Base-by-base conservation (phyloP, 2,329 filamentous ascomycete genomes). In the Hypoxylon sp. region DNA sequence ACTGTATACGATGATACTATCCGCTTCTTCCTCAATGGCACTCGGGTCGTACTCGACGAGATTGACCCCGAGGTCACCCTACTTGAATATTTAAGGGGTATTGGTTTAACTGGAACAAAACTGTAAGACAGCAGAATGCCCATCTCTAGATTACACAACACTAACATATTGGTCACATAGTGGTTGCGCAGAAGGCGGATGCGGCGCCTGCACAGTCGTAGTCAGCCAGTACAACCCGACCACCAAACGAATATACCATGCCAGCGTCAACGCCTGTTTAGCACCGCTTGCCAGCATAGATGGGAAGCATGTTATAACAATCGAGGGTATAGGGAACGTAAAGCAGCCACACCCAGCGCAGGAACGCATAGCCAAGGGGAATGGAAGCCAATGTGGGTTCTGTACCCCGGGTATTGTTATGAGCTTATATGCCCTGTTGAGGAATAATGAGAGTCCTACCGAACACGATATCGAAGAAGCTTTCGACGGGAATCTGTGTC, bases 341-440 rank as follows among this genome's bases (percentile, higher is more conserved):
- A 91, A 96, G 79, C 89, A 86, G 45, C 96, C 96, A 4, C 96
- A 99, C 82, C 93, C 95, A 1, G 85, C 91, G 2, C 96, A 98
- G 78, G 94, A 98, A 82, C 88, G 96, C 51, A 92, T 99, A 74
- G 95, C 96, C 17, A 92, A 92, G 80, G 89, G 91, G 32, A 96
- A 97, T 81, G 96, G 96, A 52, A 97, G 93, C 73, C 95, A 99
- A 79, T 99, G 87, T 65, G 87, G 94, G 0, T 99, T 99, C 81
- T 99, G 96, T 77, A 98, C 96, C 0, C 96, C 96, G 3, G 96
- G 96, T 1, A 98, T 99, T 75, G 94, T 98, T 69, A 98, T 98
- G 93, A 98, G 94, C 78, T 81, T 98, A 61, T 99, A 99, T 79
- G 96, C 96, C 5, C 85, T 98, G 48, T 84, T 99, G 32, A 88